Evolutionary conservation across 1,139 yeast species (phyloP).

Genomic region (Scheffersomyces parashehatae): DNA sequence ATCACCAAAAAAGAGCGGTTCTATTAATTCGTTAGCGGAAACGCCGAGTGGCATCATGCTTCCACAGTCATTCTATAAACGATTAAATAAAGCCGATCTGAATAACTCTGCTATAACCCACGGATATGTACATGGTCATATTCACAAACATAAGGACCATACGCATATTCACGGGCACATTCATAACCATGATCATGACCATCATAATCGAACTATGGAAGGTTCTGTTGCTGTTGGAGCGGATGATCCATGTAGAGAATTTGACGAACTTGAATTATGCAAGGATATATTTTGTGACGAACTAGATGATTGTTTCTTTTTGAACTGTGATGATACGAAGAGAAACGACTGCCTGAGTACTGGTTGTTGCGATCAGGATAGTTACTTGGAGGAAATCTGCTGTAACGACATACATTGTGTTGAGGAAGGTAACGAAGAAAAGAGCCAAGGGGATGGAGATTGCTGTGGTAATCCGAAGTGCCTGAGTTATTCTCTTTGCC

Average conservation of each 20-base stretch:
- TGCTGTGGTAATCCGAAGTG: constrained; percentile 18
- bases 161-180: constrained; percentile 72
- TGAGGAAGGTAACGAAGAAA: constrained; percentile 2
- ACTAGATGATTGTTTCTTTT: constrained; percentile 45
- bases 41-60: too few relatives aligned
- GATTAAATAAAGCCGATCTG: background rate
- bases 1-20: too few relatives aligned
- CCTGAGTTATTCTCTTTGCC: constrained; percentile 3
- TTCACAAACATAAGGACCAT: constrained; percentile 62
- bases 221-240: constrained; percentile 1
- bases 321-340: constrained; percentile 30
- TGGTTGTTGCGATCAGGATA: background rate
- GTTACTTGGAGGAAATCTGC: background rate
- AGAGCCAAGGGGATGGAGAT: constrained; percentile 3
- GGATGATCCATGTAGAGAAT: constrained; percentile 24
- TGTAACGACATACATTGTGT: constrained; percentile 2
- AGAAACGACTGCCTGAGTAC: constrained; percentile 1
- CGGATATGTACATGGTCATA: constrained; percentile 69
- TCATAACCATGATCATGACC: constrained; percentile 50
- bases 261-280: constrained; percentile 37
- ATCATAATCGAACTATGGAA: constrained; percentile 8
- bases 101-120: constrained; percentile 25
- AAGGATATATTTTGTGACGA: constrained; percentile 47
- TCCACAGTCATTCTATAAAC: background rate
- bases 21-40: too few relatives aligned